phyloP scores from a whole-genome alignment of 2,329 filamentous ascomycete genomes.

The Arthrobotrys iridis region DNA sequence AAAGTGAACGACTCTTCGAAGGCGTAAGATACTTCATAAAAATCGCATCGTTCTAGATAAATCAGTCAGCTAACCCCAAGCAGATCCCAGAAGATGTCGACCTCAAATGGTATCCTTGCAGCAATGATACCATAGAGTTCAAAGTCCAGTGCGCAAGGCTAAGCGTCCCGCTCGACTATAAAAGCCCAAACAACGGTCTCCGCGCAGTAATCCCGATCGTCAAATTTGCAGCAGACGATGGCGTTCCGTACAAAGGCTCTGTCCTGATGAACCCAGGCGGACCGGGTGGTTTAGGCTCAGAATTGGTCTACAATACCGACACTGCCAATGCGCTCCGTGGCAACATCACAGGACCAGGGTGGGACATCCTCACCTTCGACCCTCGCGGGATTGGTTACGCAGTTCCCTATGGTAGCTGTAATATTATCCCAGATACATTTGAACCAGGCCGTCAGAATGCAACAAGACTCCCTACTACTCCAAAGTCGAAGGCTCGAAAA shows the following conservation, averaged over 20 bases:
- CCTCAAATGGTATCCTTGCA: constrained; percentile 64
- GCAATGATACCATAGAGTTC: constrained; percentile 56
- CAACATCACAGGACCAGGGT: constrained; percentile 28
- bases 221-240: constrained; percentile 52
- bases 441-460: constrained; percentile 43
- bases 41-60: background rate
- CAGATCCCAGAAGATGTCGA: constrained; percentile 64
- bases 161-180: constrained; percentile 63
- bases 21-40: constrained; percentile 21
- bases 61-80: background rate
- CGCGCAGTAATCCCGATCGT: constrained; percentile 34
- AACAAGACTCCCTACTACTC: background rate
- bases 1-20: constrained; percentile 29
- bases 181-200: constrained; percentile 61
- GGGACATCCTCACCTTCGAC: constrained; percentile 43
- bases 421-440: background rate
- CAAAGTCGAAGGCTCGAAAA: background rate
- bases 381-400: constrained; percentile 43
- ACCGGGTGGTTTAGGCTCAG: constrained; percentile 63
- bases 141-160: constrained; percentile 37
- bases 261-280: constrained; percentile 65
- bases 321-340: background rate
- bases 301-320: constrained; percentile 57
- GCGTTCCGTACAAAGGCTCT: constrained; percentile 58
- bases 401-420: constrained; percentile 35